Evolutionary conservation across 495 filamentous ascomycete genomes (phyloP).

Genomic region (Saxispiralis lemnorum): DNA sequence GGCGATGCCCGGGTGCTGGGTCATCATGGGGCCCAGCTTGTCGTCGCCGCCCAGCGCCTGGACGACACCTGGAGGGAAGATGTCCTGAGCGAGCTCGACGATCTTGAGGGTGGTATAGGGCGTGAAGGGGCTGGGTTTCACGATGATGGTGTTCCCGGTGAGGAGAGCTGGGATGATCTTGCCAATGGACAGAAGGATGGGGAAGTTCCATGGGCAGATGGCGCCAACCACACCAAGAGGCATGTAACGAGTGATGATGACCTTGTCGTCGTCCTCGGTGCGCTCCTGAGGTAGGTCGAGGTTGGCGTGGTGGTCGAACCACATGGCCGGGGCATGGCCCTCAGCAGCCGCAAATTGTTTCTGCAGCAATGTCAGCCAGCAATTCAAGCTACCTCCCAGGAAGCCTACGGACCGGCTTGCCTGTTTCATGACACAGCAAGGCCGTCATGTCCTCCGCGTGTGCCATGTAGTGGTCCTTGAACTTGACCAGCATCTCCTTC

Average conservation of each 20-base stretch:
- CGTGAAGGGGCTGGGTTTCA: slow-evolving; percentile 43
- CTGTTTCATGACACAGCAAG: slow-evolving; percentile 38
- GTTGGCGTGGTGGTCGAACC: slow-evolving; percentile 16
- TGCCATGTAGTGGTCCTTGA: slow-evolving; percentile 30
- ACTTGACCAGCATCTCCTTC: slow-evolving; percentile 35
- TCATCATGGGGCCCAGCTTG: slow-evolving; percentile 19
- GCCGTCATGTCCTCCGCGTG: slow-evolving; percentile 31
- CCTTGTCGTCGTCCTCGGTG: slow-evolving; percentile 25
- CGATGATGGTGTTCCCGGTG: slow-evolving; percentile 45
- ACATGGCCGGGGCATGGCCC: slow-evolving; percentile 6
- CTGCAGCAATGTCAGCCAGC: background rate
- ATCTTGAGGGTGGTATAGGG: slow-evolving; percentile 51
- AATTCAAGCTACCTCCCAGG: too few species aligned
- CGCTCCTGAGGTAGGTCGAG: slow-evolving; percentile 24
- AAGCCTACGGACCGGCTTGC: slow-evolving; percentile 33
- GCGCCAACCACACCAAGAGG: slow-evolving; percentile 24
- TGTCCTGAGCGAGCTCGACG: slow-evolving; percentile 38
- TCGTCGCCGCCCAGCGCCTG: slow-evolving; percentile 43
- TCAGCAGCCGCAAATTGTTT: slow-evolving; percentile 13
- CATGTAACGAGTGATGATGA: slow-evolving; percentile 18
- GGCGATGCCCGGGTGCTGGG: slow-evolving; percentile 15
- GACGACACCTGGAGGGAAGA: slow-evolving; percentile 49
- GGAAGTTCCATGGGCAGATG: slow-evolving; percentile 42
- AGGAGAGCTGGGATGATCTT: slow-evolving; percentile 26
- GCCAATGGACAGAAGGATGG: slow-evolving; percentile 15